Conservation (phyloP, 2,329 filamentous ascomycete species). For the Zymoseptoria crescenta region DNA sequence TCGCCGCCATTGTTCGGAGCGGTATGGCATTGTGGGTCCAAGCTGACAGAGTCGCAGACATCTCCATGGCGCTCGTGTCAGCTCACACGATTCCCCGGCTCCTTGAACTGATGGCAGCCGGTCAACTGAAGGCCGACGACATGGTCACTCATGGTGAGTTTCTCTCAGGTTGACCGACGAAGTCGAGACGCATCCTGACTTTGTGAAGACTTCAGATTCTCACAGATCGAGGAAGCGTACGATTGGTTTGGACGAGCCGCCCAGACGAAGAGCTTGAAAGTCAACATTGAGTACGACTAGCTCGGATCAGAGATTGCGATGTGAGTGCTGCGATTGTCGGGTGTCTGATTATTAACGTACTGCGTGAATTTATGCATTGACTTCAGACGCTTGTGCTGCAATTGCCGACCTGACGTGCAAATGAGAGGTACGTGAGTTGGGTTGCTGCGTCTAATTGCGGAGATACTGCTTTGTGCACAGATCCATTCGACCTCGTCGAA, state of each 20-base stretch:
- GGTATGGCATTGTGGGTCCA: conserved; percentile 16
- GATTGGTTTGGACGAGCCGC: conserved; percentile 21
- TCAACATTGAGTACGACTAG: conserved; percentile 19
- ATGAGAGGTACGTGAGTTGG: too few species aligned
- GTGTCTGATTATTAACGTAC: background rate
- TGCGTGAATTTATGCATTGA: too few species aligned
- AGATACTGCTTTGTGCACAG: too few species aligned
- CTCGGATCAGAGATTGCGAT: too few species aligned
- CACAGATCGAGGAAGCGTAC: conserved; percentile 22
- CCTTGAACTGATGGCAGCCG: conserved; percentile 18
- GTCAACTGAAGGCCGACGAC: conserved; percentile 18
- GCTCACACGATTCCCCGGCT: conserved; percentile 22
- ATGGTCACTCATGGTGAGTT: conserved; percentile 23
- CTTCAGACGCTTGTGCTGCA: too few species aligned
- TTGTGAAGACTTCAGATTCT: conserved; percentile 20
- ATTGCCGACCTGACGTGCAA: too few species aligned
- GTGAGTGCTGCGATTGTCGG: background rate
- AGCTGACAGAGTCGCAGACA: background rate
- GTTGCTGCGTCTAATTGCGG: too few species aligned
- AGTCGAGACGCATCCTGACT: too few species aligned
- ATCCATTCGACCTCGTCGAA: too few species aligned
- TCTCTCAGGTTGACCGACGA: too few species aligned
- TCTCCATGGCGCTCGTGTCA: conserved; percentile 22
- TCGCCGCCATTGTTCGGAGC: too few species aligned
- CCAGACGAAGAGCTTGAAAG: conserved; percentile 22